Conservation (phyloP, 169 alveolate species). For the Eimeria zaria region DNA sequence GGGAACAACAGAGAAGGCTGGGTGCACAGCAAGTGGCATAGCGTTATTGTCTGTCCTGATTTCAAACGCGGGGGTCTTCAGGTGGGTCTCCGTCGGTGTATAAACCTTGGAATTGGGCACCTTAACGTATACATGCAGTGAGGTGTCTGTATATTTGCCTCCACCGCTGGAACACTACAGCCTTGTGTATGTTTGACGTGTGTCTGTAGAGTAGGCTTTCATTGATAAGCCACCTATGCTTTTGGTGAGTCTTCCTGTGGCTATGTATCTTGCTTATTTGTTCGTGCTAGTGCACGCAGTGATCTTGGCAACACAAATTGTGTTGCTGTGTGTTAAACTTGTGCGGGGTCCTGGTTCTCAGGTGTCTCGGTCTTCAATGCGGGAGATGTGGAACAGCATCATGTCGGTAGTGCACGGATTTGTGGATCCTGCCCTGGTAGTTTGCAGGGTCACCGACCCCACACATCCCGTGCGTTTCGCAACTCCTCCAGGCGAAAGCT, state of each 20-base stretch:
- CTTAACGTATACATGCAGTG: not conserved
- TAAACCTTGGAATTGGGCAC: constrained; percentile 11
- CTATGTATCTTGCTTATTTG: not conserved
- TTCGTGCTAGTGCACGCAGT: not conserved
- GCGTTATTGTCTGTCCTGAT: constrained; percentile 90
- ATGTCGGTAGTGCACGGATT: constrained; percentile 78
- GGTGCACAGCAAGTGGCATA: constrained; percentile 87
- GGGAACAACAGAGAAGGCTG: constrained; percentile 90
- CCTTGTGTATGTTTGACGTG: not conserved
- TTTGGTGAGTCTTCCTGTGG: not conserved
- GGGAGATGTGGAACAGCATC: constrained; percentile 89
- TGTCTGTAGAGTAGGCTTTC: not conserved
- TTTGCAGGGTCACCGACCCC: constrained; percentile 92
- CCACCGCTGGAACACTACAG: not conserved
- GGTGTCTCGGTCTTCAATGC: constrained; percentile 79
- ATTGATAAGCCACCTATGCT: not conserved
- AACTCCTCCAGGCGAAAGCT: constrained; percentile 92
- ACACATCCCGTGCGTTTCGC: constrained; percentile 94
- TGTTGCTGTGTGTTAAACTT: not conserved
- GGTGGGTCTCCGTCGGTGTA: constrained; percentile 16
- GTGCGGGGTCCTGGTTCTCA: not conserved
- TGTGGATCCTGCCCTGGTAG: constrained; percentile 88
- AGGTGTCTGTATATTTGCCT: not conserved
- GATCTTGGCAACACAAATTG: no score
- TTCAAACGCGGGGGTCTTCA: constrained; percentile 87